Evolutionary conservation across 495 filamentous ascomycete species (phyloP).

Genomic region (Paragyromitra xinjiangensis): DNA sequence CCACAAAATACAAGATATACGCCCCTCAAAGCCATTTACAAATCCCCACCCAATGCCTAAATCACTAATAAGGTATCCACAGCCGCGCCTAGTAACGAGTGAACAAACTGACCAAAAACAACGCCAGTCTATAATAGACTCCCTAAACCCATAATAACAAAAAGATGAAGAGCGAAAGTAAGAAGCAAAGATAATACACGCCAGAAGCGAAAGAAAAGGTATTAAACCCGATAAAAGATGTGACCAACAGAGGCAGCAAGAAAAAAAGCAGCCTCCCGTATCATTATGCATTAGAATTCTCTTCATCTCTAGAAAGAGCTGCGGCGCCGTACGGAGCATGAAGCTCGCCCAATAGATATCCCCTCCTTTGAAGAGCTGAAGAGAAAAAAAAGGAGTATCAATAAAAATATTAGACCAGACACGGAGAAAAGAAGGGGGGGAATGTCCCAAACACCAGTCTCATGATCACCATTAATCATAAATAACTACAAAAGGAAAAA

Average conservation of each 20-base stretch:
- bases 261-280: constrained; percentile 26
- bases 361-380: constrained; percentile 4
- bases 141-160: constrained; percentile 41
- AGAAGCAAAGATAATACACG: constrained; percentile 46
- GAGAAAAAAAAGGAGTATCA: constrained; percentile 38
- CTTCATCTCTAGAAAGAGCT: not conserved
- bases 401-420: constrained; percentile 39
- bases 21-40: constrained; percentile 17
- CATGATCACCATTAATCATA: constrained; percentile 52
- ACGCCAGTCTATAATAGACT: constrained; percentile 52
- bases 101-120: constrained; percentile 49
- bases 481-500: constrained; percentile 51
- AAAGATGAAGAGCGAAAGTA: constrained; percentile 49
- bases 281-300: constrained; percentile 50
- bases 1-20: constrained; percentile 36
- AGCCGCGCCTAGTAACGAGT: constrained; percentile 40
- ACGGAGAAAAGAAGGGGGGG: constrained; percentile 23
- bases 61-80: constrained; percentile 23
- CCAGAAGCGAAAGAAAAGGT: constrained; percentile 36
- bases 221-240: constrained; percentile 27
- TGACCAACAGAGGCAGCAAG: constrained; percentile 10
- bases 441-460: constrained; percentile 45
- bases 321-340: constrained; percentile 21
- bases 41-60: constrained; percentile 17
- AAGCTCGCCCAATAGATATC: constrained; percentile 36